Conservation (phyloP, 164 flowering plant genomes). For the Cinnamomum micranthum region DNA sequence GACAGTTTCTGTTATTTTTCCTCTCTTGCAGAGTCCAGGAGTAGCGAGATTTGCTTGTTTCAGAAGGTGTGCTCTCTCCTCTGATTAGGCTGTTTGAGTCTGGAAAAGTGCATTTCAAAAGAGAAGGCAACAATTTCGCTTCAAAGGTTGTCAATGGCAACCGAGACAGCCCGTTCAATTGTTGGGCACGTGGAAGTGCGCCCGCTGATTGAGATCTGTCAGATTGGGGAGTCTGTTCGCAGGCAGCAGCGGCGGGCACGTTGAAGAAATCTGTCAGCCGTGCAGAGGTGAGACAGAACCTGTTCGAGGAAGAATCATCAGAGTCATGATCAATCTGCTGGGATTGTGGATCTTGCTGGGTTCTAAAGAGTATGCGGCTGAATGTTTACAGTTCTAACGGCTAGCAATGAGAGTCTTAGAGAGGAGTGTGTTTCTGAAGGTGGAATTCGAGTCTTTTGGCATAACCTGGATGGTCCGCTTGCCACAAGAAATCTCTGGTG, state of each 20-base stretch:
- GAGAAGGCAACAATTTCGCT: constrained; percentile 84
- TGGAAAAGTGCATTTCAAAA: constrained; percentile 60
- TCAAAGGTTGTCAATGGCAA: constrained; percentile 70
- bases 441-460: constrained; percentile 61
- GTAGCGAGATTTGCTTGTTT: constrained; percentile 79
- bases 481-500: constrained; percentile 88
- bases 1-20: constrained; percentile 60
- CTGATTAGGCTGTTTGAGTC: constrained; percentile 82
- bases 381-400: constrained; percentile 82
- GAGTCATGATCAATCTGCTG: constrained; percentile 68
- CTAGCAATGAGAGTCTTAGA: constrained; percentile 50
- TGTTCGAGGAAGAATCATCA: constrained; percentile 74
- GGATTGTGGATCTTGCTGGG: constrained; percentile 60
- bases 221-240: constrained; percentile 69
- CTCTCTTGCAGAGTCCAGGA: constrained; percentile 74
- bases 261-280: constrained; percentile 76
- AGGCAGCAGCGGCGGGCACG: constrained; percentile 72
- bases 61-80: constrained; percentile 86
- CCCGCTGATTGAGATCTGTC: constrained; percentile 73
- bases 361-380: constrained; percentile 83
- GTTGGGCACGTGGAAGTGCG: constrained; percentile 82
- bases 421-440: constrained; percentile 60
- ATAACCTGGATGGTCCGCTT: constrained; percentile 73
- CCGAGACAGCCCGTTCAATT: constrained; percentile 67
- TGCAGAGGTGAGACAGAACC: constrained; percentile 66